phyloP scores from a whole-genome alignment of 179 eudicot species.

The Corrigiola litoralis region DNA sequence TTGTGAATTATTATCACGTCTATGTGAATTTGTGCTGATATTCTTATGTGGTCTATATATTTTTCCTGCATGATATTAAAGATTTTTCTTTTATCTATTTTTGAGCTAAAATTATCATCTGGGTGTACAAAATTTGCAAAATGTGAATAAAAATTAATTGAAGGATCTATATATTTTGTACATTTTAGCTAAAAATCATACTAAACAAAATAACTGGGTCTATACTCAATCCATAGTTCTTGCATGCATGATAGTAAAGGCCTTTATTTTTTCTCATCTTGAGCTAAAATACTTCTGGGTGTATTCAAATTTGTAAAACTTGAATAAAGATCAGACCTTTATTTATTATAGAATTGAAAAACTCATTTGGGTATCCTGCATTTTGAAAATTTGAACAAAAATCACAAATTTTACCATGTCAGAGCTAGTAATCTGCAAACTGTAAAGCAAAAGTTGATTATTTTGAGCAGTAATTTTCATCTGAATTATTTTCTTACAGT shows the following conservation, averaged over 20 bases:
- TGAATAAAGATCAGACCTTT: neutral
- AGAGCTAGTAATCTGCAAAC: neutral
- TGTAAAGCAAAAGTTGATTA: neutral
- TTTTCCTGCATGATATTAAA: no score
- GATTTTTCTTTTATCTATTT: neutral
- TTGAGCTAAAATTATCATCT: neutral
- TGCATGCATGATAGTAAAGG: no score
- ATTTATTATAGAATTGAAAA: neutral
- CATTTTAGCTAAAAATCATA: neutral
- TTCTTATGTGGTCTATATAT: no score
- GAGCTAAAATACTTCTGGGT: neutral
- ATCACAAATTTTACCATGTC: neutral
- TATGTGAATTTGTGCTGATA: no score
- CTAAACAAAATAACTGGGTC: no score
- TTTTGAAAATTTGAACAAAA: neutral
- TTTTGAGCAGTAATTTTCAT: neutral
- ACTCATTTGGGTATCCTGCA: neutral
- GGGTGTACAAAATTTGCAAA: neutral
- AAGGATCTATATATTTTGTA: no score
- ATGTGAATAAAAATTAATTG: neutral
- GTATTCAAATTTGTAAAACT: neutral
- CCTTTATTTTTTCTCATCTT: neutral
- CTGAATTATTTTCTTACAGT: neutral
- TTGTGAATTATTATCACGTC: no score
- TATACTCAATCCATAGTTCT: no score